A percentile compares a stretch with the other conserved stretches of the same genome.
These are phyloP conservation scores for Didymella lethalis DNA, from an alignment of 2,329 filamentous ascomycete species.

Conservation along the genomic window DNA sequence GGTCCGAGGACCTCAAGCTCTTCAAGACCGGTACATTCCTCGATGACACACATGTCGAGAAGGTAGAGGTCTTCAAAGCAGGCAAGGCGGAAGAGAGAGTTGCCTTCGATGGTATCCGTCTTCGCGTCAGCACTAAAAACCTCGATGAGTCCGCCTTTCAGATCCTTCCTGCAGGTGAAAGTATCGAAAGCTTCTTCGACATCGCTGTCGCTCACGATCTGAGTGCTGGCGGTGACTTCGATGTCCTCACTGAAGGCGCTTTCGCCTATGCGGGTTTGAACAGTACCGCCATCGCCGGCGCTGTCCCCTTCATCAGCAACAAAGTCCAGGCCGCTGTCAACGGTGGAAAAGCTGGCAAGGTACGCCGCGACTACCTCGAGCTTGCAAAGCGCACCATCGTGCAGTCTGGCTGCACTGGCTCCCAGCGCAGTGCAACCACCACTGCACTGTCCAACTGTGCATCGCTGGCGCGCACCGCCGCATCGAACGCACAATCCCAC, in stretches of 20 bases:
- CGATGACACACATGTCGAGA: conserved; percentile 60
- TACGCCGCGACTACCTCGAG: conserved; percentile 57
- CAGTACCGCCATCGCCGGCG: conserved; percentile 57
- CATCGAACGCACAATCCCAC: conserved; percentile 59
- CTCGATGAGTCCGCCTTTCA: conserved; percentile 61
- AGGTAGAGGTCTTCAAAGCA: conserved; percentile 59
- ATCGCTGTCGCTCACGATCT: conserved; percentile 64
- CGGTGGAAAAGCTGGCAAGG: conserved; percentile 60
- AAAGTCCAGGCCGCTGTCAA: conserved; percentile 63
- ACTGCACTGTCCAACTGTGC: conserved; percentile 63
- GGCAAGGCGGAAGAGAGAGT: conserved; percentile 59
- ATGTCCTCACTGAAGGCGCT: conserved; percentile 62
- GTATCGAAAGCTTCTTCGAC: conserved; percentile 61
- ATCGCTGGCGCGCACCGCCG: conserved; percentile 60
- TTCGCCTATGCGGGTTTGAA: conserved; percentile 63
- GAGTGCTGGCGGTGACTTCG: conserved; percentile 59
- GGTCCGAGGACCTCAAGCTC: conserved; percentile 58
- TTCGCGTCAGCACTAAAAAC: conserved; percentile 55
- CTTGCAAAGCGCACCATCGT: conserved; percentile 60
- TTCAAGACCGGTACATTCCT: conserved; percentile 62
- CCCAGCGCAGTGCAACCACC: conserved; percentile 53
- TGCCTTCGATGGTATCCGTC: conserved; percentile 61
- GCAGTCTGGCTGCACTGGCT: conserved; percentile 63
- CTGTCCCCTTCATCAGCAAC: conserved; percentile 66
- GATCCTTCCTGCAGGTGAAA: conserved; percentile 55